These are phyloP conservation scores for Plantago coronopus DNA, from an alignment of 305 asterid genomes.

Conservation along the genomic window DNA sequence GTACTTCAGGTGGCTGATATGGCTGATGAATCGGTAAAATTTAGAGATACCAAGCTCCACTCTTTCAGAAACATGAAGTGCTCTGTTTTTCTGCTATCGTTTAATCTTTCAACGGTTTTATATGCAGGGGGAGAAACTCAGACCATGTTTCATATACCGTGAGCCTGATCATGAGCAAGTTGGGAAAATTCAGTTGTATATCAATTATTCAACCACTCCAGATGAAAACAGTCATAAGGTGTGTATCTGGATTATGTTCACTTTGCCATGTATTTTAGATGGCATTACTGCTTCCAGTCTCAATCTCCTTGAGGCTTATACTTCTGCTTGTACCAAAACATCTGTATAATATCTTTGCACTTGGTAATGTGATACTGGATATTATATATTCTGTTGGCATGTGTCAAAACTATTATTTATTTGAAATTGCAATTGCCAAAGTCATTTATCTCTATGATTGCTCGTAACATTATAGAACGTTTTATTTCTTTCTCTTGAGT, in stretches of 20 bases:
- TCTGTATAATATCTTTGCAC: too few relatives aligned
- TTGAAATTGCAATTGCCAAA: too few relatives aligned
- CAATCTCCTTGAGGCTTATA: too few relatives aligned
- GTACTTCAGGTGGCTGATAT: conserved; percentile 85
- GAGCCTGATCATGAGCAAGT: conserved; percentile 96
- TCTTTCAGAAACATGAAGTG: conserved; percentile 13
- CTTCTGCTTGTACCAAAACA: too few relatives aligned
- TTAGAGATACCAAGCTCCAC: conserved; percentile 17
- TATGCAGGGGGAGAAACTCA: conserved; percentile 81
- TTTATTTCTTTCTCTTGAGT: too few relatives aligned
- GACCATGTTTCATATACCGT: conserved; percentile 67
- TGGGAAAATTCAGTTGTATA: conserved; percentile 71
- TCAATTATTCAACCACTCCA: conserved; percentile 64
- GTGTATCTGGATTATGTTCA: conserved; percentile 7
- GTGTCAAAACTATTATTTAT: too few relatives aligned
- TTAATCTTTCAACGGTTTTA: conserved; percentile 19
- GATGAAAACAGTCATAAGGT: conserved; percentile 81
- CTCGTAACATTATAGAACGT: too few relatives aligned
- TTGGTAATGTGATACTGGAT: too few relatives aligned
- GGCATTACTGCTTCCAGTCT: not conserved
- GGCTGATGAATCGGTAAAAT: conserved; percentile 78
- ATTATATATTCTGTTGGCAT: too few relatives aligned
- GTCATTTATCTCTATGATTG: too few relatives aligned
- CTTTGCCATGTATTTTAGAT: not conserved
- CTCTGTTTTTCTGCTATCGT: not conserved